phyloP scores from a whole-genome alignment of 306 rosid genomes.

The Rosa chinensis region DNA sequence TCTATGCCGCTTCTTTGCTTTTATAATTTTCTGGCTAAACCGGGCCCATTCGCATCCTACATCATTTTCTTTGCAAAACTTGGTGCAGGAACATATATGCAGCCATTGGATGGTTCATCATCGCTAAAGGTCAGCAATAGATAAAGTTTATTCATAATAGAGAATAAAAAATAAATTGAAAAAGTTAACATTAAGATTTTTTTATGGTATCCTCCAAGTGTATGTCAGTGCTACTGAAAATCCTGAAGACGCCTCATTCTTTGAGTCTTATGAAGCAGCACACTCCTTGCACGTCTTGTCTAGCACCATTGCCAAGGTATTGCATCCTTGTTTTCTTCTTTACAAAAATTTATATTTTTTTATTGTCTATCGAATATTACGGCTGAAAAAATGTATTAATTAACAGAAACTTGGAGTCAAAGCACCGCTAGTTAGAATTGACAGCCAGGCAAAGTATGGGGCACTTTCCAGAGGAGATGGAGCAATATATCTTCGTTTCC shows the following conservation, averaged over 20 bases:
- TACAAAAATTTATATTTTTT: background rate
- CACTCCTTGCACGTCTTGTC: constrained; percentile 80
- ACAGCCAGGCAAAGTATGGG: constrained; percentile 96
- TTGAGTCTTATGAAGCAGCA: constrained; percentile 93
- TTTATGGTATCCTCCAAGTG: constrained; percentile 48
- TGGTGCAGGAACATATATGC: constrained; percentile 84
- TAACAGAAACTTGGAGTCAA: constrained; percentile 94
- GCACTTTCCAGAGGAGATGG: constrained; percentile 98
- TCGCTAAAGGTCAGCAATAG: constrained; percentile 53
- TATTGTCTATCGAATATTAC: background rate
- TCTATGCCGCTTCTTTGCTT: too few relatives aligned
- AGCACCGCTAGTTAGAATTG: constrained; percentile 93
- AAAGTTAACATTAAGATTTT: constrained; percentile 11
- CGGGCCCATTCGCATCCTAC: too few relatives aligned
- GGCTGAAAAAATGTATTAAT: constrained; percentile 14
- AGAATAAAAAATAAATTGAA: background rate
- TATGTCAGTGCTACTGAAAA: constrained; percentile 69
- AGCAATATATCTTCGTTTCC: constrained; percentile 86
- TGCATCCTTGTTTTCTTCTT: constrained; percentile 13
- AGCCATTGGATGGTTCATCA: constrained; percentile 66
- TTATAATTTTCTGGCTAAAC: too few relatives aligned
- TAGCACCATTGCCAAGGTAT: constrained; percentile 75
- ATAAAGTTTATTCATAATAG: constrained; percentile 6
- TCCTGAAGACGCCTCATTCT: constrained; percentile 87
- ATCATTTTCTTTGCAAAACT: constrained; percentile 55